Percentiles rank a stretch among this genome's conserved stretches.
phyloP scores from a whole-genome alignment of 768 basidiomycete species.

The Russula compacta region DNA sequence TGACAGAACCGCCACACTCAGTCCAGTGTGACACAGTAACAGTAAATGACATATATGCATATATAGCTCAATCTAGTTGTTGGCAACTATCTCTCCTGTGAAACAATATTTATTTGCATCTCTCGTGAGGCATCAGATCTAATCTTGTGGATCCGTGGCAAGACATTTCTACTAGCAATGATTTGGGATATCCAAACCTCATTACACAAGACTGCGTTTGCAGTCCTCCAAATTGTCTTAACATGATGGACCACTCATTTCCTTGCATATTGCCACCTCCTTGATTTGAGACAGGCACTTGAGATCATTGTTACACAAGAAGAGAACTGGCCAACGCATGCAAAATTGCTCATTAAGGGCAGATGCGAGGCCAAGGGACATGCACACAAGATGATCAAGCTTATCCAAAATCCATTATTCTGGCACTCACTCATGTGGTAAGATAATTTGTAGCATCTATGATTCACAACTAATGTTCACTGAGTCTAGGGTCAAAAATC shows the following conservation, averaged over 20 bases:
- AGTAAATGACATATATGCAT: too few relatives aligned
- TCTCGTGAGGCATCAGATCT: not conserved
- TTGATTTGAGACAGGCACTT: not conserved
- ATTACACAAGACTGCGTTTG: not conserved
- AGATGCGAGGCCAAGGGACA: not conserved
- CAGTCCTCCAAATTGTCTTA: not conserved
- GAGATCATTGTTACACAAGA: not conserved
- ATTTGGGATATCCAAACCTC: not conserved
- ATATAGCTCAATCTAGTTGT: not conserved
- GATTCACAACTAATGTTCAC: not conserved
- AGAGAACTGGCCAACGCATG: not conserved
- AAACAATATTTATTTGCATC: not conserved
- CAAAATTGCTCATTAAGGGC: not conserved
- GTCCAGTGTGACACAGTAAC: too few relatives aligned
- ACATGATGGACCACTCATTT: not conserved
- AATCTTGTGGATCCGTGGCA: not conserved
- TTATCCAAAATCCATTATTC: not conserved
- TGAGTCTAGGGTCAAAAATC: not conserved
- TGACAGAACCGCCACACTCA: too few relatives aligned
- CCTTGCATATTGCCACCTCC: not conserved
- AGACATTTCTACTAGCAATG: not conserved
- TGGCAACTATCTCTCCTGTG: not conserved
- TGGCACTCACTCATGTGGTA: not conserved
- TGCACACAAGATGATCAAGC: not conserved
- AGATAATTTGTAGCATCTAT: not conserved